Evolutionary conservation across 2,329 filamentous ascomycete genomes (phyloP).

Genomic region (Fusarium verticillioides): DNA sequence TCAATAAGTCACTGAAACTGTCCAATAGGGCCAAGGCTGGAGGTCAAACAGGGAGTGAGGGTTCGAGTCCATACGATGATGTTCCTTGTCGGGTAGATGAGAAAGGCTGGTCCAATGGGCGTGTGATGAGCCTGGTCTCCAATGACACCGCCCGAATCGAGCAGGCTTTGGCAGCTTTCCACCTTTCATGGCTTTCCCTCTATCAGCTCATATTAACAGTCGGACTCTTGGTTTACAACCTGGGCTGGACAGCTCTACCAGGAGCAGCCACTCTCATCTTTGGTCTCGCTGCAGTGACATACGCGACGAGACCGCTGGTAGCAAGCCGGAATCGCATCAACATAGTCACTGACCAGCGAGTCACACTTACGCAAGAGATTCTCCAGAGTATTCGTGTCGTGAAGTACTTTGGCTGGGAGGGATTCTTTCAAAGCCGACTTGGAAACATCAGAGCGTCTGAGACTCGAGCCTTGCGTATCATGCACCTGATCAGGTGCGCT

Average conservation of each 20-base stretch:
- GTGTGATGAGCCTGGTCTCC: slow-evolving; percentile 1
- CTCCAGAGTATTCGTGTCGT: not conserved
- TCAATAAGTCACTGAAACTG: not conserved
- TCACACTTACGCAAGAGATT: not conserved
- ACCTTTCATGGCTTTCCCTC: not conserved
- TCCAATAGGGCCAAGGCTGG: not conserved
- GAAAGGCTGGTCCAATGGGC: not conserved
- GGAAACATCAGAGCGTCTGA: not conserved
- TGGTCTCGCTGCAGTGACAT: not conserved
- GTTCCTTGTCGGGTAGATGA: not conserved
- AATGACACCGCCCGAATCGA: not conserved
- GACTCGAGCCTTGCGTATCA: not conserved
- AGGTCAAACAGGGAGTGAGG: not conserved
- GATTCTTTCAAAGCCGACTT: not conserved
- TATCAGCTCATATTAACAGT: not conserved
- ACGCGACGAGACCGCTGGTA: not conserved
- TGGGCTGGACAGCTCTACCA: not conserved
- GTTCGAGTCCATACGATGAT: not conserved
- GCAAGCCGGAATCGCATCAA: not conserved
- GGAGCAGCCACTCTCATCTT: slow-evolving; percentile 1
- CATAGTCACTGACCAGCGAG: not conserved
- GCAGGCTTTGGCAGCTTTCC: not conserved
- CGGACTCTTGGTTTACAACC: not conserved
- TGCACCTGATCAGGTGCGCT: not conserved
- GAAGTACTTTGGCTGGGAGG: not conserved